Evolutionary conservation across 83 land plant species (phyloP).

Genomic region (Picea engelmannii): DNA sequence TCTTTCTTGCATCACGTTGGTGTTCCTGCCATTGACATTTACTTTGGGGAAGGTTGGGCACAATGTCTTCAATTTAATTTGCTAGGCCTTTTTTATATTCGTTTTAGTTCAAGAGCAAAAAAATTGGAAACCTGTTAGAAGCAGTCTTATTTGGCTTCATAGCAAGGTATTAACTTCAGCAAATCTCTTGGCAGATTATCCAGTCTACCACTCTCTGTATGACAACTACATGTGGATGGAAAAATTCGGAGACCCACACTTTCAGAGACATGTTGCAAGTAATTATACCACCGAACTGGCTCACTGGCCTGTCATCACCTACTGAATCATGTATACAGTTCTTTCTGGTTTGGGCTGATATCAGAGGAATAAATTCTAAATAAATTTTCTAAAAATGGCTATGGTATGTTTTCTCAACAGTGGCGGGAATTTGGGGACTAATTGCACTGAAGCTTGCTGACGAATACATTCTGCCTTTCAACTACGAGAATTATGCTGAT

Average conservation of each 20-base stretch:
- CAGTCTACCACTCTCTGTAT: conserved; percentile 86
- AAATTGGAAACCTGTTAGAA: neutral
- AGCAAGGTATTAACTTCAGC: neutral
- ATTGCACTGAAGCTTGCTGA: too few species aligned
- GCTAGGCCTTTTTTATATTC: neutral
- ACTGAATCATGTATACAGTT: neutral
- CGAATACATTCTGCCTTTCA: conserved; percentile 61
- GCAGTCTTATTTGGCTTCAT: neutral
- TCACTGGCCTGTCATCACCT: neutral
- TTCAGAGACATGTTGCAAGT: conserved; percentile 86
- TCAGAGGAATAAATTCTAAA: neutral
- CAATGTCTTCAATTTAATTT: neutral
- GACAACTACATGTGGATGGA: conserved; percentile 84
- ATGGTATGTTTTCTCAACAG: neutral
- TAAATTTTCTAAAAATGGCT: neutral
- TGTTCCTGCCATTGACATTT: conserved; percentile 56
- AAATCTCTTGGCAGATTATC: conserved; percentile 48
- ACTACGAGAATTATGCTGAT: conserved; percentile 62
- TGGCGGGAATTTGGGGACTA: too few species aligned
- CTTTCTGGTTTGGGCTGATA: neutral
- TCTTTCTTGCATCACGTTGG: conserved; percentile 84
- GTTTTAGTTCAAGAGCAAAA: neutral
- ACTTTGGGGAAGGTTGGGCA: conserved; percentile 48
- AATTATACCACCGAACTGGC: neutral
- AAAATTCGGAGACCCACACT: conserved; percentile 81